These are phyloP conservation scores for Mycena vitilis DNA, from an alignment of 768 basidiomycete species.

Conservation along the genomic window DNA sequence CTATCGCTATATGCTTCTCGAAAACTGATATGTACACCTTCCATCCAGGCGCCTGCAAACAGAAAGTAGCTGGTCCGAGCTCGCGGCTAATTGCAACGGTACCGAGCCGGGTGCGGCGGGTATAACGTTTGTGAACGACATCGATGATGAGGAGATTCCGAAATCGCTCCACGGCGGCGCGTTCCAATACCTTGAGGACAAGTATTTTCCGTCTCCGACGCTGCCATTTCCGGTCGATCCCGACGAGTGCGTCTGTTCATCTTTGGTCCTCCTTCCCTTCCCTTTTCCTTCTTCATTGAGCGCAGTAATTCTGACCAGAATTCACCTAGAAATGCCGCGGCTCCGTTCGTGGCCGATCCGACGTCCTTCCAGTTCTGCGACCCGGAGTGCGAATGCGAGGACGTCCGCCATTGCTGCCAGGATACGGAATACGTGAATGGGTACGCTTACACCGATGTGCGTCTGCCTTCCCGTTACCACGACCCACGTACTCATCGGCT, in stretches of 20 bases:
- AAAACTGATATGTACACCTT: neutral
- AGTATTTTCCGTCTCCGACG: slow-evolving; percentile 2
- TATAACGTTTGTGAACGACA: slow-evolving; percentile 30
- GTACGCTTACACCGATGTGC: slow-evolving; percentile 30
- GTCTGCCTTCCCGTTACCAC: neutral
- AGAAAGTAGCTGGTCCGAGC: slow-evolving; percentile 20
- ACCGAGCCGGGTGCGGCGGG: slow-evolving; percentile 3
- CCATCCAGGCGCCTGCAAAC: slow-evolving; percentile 20
- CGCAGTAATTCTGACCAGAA: neutral
- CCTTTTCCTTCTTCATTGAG: too few species aligned
- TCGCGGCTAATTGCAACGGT: neutral
- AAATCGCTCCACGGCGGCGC: slow-evolving; percentile 1
- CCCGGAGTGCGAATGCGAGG: neutral
- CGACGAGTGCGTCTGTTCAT: neutral
- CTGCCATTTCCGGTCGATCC: neutral
- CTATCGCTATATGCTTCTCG: neutral
- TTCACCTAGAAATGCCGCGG: neutral
- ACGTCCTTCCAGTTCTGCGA: slow-evolving; percentile 3
- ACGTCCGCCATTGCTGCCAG: neutral
- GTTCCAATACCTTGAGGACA: slow-evolving; percentile 33
- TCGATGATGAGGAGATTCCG: slow-evolving; percentile 31
- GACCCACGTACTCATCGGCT: neutral
- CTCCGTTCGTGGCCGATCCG: neutral
- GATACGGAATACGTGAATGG: neutral
- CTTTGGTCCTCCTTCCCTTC: neutral